Conservation (phyloP, 1,139 yeast genomes). For the Kluyveromyces marxianus region DNA sequence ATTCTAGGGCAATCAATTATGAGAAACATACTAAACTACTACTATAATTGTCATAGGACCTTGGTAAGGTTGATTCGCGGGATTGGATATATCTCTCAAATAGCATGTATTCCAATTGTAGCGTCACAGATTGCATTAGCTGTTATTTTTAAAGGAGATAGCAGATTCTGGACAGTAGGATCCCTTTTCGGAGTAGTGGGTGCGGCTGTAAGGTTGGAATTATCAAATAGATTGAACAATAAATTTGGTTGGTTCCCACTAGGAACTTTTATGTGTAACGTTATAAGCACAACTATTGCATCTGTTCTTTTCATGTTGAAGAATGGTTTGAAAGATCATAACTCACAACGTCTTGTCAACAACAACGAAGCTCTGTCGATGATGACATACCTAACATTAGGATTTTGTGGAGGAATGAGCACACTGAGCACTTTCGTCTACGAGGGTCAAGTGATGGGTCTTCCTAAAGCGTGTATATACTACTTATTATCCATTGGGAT, state of each 20-base stretch:
- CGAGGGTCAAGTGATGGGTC: constrained; percentile 41
- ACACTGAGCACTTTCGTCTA: constrained; percentile 73
- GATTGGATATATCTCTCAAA: neutral
- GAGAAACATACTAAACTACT: neutral
- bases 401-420: constrained; percentile 71
- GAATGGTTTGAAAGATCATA: constrained; percentile 35
- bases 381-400: constrained; percentile 51
- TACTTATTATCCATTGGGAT: constrained; percentile 25
- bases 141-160: constrained; percentile 21
- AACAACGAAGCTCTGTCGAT: constrained; percentile 42
- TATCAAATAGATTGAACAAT: constrained; percentile 45
- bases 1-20: constrained; percentile 10
- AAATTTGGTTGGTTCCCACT: constrained; percentile 41
- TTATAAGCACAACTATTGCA: constrained; percentile 50
- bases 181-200: constrained; percentile 27
- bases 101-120: constrained; percentile 20
- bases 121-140: constrained; percentile 23
- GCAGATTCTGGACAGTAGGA: constrained; percentile 27
- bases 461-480: constrained; percentile 16
- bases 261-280: constrained; percentile 73
- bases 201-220: constrained; percentile 42
- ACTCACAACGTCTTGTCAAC: constrained; percentile 27
- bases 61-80: neutral
- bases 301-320: constrained; percentile 46
- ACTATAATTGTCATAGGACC: neutral